Conservation (phyloP, 805 yeast genomes). For the Saccharomycopsis selenospora region DNA sequence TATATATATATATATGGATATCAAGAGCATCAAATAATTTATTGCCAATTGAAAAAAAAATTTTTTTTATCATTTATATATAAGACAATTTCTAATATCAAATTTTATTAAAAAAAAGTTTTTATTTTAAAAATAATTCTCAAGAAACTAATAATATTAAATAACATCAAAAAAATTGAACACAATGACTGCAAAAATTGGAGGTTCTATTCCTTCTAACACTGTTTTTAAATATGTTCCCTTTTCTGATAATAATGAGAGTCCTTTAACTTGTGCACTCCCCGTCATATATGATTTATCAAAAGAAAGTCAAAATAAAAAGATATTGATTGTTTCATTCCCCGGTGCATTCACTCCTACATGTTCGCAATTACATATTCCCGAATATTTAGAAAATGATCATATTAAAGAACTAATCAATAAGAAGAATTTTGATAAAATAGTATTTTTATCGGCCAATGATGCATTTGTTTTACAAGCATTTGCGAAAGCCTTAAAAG, state of each 20-base stretch:
- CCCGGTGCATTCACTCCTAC: conserved; percentile 28
- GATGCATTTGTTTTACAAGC: conserved; percentile 82
- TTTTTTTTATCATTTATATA: too few species aligned
- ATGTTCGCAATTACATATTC: conserved; percentile 25
- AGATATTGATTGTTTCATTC: conserved; percentile 26
- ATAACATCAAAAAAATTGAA: too few species aligned
- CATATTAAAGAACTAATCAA: conserved; percentile 22
- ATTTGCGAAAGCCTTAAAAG: conserved; percentile 53
- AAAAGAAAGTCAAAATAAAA: conserved; percentile 19
- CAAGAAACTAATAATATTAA: too few species aligned
- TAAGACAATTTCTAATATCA: too few species aligned
- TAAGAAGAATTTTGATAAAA: conserved; percentile 34
- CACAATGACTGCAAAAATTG: conserved; percentile 20
- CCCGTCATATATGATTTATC: conserved; percentile 15
- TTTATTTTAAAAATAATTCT: too few species aligned
- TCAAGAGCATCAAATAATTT: too few species aligned
- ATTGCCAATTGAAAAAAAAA: too few species aligned
- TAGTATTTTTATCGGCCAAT: conserved; percentile 72
- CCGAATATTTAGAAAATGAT: conserved; percentile 22
- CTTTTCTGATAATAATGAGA: conserved; percentile 7
- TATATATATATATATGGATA: too few species aligned
- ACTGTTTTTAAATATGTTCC: conserved; percentile 13
- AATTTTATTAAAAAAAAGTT: too few species aligned
- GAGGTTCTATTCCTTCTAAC: conserved; percentile 31
- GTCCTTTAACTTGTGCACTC: conserved; percentile 13